Evolutionary conservation across 768 basidiomycete species (phyloP).

Genomic region (Pleurotus giganteus): DNA sequence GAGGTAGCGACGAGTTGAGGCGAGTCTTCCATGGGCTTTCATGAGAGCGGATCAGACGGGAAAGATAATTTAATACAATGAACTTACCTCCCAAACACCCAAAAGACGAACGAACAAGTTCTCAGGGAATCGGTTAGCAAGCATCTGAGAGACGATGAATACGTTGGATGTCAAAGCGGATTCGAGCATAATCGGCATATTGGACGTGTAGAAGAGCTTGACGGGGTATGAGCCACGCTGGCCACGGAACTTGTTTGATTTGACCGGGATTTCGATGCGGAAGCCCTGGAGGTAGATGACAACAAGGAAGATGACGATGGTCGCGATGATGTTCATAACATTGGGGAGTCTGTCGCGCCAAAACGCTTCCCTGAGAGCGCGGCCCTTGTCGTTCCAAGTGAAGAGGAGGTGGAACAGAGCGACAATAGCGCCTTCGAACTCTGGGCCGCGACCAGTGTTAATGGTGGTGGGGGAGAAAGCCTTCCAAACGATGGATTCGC

Average conservation of each 20-base stretch:
- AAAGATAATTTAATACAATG: background rate
- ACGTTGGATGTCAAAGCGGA: conserved; percentile 90
- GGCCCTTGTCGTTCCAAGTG: conserved; percentile 98
- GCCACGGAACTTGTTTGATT: conserved; percentile 95
- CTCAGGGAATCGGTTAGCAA: conserved; percentile 84
- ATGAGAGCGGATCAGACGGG: conserved; percentile 1
- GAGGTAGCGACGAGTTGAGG: conserved; percentile 88
- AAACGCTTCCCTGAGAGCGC: conserved; percentile 96
- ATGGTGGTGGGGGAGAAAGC: conserved; percentile 97
- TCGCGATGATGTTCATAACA: conserved; percentile 95
- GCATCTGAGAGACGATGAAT: conserved; percentile 96
- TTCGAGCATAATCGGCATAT: conserved; percentile 99
- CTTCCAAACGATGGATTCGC: conserved; percentile 99
- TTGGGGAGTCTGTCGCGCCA: conserved; percentile 97
- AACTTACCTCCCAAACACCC: conserved; percentile 95
- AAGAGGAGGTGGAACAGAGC: conserved; percentile 97
- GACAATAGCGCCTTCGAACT: conserved; percentile 96
- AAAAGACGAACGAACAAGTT: conserved; percentile 89
- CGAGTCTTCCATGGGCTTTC: conserved; percentile 88
- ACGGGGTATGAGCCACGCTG: conserved; percentile 94
- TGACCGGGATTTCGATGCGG: conserved; percentile 97
- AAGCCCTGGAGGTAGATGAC: conserved; percentile 99
- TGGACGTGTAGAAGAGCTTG: conserved; percentile 98
- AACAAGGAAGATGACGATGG: conserved; percentile 85
- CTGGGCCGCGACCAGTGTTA: conserved; percentile 97